phyloP scores from a whole-genome alignment of 495 filamentous ascomycete genomes.

The Cladorrhinum samala region DNA sequence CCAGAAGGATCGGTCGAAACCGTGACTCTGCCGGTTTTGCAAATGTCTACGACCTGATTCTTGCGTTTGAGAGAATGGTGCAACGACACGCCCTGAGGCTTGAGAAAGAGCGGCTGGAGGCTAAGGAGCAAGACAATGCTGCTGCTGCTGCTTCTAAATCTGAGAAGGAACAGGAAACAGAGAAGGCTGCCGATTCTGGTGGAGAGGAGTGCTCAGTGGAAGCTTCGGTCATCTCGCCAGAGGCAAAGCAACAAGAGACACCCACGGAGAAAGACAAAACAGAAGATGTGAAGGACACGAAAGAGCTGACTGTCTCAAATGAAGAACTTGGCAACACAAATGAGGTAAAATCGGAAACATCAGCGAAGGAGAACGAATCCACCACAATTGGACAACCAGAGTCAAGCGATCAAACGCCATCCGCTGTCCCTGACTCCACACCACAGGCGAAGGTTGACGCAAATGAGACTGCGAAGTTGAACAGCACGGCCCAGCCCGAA shows the following conservation, averaged over 20 bases:
- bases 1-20: slow-evolving; percentile 47
- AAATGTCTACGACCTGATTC: slow-evolving; percentile 58
- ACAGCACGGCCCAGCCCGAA: background rate
- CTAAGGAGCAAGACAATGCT: background rate
- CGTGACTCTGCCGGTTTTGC: slow-evolving; percentile 54
- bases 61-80: slow-evolving; percentile 41
- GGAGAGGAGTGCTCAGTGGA: background rate
- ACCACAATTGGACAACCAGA: background rate
- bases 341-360: background rate
- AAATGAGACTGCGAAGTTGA: background rate
- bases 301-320: no score
- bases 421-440: background rate
- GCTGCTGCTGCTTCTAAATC: no score
- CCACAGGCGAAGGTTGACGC: background rate
- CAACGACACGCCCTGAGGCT: slow-evolving; percentile 53
- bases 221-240: background rate
- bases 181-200: slow-evolving; percentile 20
- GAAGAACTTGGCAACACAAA: no score
- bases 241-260: background rate
- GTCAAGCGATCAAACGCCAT: background rate
- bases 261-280: background rate
- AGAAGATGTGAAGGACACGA: no score
- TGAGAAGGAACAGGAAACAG: slow-evolving; percentile 4
- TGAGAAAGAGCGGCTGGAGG: slow-evolving; percentile 26
- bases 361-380: background rate